Evolutionary conservation across 371 early-diverging fungal genomes (phyloP).

Genomic region (Apophysomyces variabilis): DNA sequence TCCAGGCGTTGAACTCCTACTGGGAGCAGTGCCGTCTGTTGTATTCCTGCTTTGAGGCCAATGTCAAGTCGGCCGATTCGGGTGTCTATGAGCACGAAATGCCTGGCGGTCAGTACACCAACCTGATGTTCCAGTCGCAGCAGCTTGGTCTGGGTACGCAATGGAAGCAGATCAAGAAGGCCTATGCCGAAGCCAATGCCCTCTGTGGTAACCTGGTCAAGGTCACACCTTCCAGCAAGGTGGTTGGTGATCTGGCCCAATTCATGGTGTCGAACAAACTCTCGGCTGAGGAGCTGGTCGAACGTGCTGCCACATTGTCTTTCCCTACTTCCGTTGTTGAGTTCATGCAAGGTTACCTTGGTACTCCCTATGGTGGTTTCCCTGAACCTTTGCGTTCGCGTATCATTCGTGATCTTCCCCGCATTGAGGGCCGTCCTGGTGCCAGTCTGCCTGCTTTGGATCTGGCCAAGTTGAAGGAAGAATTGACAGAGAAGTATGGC

Average conservation of each 20-base stretch:
- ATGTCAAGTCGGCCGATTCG: conserved; percentile 85
- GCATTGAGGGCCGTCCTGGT: conserved; percentile 89
- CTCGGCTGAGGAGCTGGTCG: conserved; percentile 73
- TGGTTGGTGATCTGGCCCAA: conserved; percentile 96
- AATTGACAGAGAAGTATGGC: conserved; percentile 79
- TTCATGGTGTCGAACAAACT: conserved; percentile 94
- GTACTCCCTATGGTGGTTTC: conserved; percentile 95
- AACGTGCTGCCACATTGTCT: conserved; percentile 75
- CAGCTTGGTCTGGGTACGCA: conserved; percentile 90
- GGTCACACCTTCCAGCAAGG: conserved; percentile 97
- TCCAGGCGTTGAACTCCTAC: conserved; percentile 86
- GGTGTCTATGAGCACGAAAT: conserved; percentile 95
- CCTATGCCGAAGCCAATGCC: conserved; percentile 88
- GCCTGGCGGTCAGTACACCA: conserved; percentile 98
- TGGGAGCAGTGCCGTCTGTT: conserved; percentile 95
- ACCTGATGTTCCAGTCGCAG: conserved; percentile 94
- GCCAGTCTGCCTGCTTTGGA: conserved; percentile 80
- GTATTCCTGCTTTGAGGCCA: conserved; percentile 94
- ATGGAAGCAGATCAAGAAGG: conserved; percentile 93
- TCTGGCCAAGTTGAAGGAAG: conserved; percentile 69
- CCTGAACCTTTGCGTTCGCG: conserved; percentile 86
- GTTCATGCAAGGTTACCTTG: conserved; percentile 94
- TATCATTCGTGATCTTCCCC: conserved; percentile 78
- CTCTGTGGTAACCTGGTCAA: conserved; percentile 96
- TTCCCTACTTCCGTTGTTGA: conserved; percentile 95